Evolutionary conservation across 306 rosid genomes (phyloP).

Genomic region (Acacia crassicarpa): DNA sequence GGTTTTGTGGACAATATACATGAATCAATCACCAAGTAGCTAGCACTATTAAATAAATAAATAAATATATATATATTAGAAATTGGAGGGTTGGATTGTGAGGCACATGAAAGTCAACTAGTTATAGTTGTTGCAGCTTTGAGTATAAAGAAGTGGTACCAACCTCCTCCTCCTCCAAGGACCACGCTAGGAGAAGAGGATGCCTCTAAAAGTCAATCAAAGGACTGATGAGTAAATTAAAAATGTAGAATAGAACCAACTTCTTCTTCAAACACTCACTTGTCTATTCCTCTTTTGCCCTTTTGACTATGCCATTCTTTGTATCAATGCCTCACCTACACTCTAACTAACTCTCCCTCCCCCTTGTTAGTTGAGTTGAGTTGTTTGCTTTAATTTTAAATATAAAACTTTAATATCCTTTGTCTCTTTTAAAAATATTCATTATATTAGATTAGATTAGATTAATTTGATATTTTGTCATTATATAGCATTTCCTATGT

Average conservation of each 20-base stretch:
- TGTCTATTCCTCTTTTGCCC: background rate
- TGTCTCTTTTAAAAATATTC: no score
- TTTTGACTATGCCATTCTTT: background rate
- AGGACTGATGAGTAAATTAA: background rate
- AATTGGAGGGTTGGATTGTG: constrained; percentile 7
- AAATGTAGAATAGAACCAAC: background rate
- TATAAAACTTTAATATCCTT: no score
- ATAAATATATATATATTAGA: no score
- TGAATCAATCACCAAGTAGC: no score
- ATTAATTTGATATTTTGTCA: no score
- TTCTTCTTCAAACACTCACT: background rate
- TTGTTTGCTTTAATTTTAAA: no score
- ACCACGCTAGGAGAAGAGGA: background rate
- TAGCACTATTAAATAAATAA: no score
- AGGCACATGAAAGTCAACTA: constrained; percentile 19
- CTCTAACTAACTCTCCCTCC: background rate
- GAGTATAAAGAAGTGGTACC: constrained; percentile 5
- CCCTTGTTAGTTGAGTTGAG: background rate
- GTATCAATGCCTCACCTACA: background rate
- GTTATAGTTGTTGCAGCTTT: background rate
- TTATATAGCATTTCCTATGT: background rate
- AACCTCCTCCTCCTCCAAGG: background rate
- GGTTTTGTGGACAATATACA: no score
- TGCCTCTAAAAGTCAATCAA: constrained; percentile 18
- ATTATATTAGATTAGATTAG: no score